Evolutionary conservation across 768 basidiomycete genomes (phyloP), one percentile per base, ranked within the genome.

Genomic region (Scleroderma citrinum): DNA sequence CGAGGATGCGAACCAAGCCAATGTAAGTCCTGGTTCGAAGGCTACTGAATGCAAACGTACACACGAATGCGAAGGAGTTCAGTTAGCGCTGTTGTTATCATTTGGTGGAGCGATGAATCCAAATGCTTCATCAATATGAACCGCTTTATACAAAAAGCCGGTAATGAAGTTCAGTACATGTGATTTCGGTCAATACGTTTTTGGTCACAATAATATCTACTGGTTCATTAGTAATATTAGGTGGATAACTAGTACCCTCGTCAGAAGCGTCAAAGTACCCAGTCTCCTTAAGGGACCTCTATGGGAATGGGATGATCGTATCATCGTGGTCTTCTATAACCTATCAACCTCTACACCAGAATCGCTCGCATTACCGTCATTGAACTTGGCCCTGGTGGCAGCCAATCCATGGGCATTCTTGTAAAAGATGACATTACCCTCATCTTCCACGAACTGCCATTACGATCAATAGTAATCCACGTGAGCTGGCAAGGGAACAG

Each of bases 371-470:
- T 65, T 74, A 46, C 68, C 69, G 51, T 88, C 84, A n/a, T 67
- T 59, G 58, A 85, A 81, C 38, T 82, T 76, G 7, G 86, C 82
- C 54, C 81, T 78, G 59, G 77, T 72, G 53, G 83, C 70, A 41
- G 92, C 89, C 36, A 92, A 67, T 51, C 95, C 95, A 35, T 71
- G 57, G 4, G 86, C 81, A 59, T 97, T 88, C 78, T 92, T 92
- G 80, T 83, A 95, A 74, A 94, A 93, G 51, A 93, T 64, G 53
- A 96, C 81, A 57, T 89, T 82, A 35, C 92, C 93, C 57, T 90
- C 85, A 63, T 98, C 92, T 69, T 97, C 95, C 41, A 99, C 87
- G 65, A 92, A 98, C 81, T 82, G 48, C 1, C 37, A 21, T 40
- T n/a, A 32, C 21, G 16, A 26, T 50, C 23, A 52, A 47, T 35